Evolutionary conservation across 495 filamentous ascomycete genomes (phyloP).

Genomic region (Saxispiralis lemnorum): DNA sequence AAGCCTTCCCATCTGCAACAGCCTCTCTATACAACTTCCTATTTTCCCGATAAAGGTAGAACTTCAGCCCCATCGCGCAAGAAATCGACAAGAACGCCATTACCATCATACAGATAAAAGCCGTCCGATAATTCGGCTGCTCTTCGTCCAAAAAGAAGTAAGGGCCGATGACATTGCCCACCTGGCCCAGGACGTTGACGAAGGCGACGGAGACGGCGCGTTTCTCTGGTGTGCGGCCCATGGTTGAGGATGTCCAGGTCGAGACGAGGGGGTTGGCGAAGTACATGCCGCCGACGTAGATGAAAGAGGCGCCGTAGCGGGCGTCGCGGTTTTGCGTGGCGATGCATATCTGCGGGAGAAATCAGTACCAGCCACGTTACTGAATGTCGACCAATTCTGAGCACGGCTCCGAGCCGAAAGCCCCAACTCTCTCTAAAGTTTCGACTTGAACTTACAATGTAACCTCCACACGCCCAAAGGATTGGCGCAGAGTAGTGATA

Average conservation of each 20-base stretch:
- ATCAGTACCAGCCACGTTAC: too few species aligned
- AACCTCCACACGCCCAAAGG: not conserved
- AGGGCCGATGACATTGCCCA: not conserved
- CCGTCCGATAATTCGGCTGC: not conserved
- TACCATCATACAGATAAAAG: too few species aligned
- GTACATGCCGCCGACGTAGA: not conserved
- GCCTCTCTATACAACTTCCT: not conserved
- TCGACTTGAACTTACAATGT: too few species aligned
- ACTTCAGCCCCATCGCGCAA: not conserved
- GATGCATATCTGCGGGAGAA: too few species aligned
- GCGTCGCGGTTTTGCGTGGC: not conserved
- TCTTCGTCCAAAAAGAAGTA: not conserved
- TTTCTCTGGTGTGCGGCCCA: not conserved
- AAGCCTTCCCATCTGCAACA: not conserved
- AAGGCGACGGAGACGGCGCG: not conserved
- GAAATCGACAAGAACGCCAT: not conserved
- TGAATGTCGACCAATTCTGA: too few species aligned
- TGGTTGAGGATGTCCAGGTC: not conserved
- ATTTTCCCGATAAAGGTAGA: not conserved
- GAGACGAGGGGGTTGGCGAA: not conserved
- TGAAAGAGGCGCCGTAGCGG: not conserved
- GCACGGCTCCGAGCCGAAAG: too few species aligned
- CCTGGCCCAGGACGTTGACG: slow-evolving; percentile 1
- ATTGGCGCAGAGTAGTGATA: not conserved
- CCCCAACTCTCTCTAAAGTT: too few species aligned